Conservation (phyloP, 345 rosid genomes). For the Lepidium aucheri region DNA sequence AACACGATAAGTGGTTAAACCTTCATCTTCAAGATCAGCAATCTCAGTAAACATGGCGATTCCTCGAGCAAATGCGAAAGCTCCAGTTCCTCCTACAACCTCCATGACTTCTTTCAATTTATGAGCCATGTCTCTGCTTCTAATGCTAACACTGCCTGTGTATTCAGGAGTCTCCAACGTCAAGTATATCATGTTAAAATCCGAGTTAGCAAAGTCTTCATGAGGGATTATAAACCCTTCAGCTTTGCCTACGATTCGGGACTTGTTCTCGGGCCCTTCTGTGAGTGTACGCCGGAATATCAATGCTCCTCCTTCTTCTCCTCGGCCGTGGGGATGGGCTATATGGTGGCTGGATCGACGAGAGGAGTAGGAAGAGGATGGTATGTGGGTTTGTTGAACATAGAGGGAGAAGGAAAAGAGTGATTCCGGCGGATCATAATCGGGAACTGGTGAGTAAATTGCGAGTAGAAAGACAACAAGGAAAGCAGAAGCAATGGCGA, state of each 20-base stretch:
- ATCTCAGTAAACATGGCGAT: slow-evolving; percentile 45
- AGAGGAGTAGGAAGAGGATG: slow-evolving; percentile 13
- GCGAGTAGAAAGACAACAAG: slow-evolving; percentile 49
- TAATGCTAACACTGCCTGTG: slow-evolving; percentile 56
- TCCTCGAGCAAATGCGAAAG: slow-evolving; percentile 76
- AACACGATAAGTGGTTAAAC: slow-evolving; percentile 50
- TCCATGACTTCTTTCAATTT: slow-evolving; percentile 40
- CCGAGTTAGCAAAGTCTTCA: slow-evolving; percentile 53
- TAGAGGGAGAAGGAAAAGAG: slow-evolving; percentile 66
- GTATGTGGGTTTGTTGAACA: slow-evolving; percentile 46
- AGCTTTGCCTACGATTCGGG: slow-evolving; percentile 56
- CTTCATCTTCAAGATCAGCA: slow-evolving; percentile 1
- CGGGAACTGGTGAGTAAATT: slow-evolving; percentile 46
- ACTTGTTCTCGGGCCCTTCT: slow-evolving; percentile 66
- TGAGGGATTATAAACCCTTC: slow-evolving; percentile 70
- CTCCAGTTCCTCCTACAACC: slow-evolving; percentile 77
- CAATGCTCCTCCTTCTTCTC: slow-evolving; percentile 37
- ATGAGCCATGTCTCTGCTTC: slow-evolving; percentile 39
- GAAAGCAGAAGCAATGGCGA: slow-evolving; percentile 43
- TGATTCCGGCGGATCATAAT: slow-evolving; percentile 22
- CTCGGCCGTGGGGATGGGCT: background rate
- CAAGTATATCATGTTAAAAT: slow-evolving; percentile 60
- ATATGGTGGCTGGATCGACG: slow-evolving; percentile 13
- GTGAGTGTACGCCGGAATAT: slow-evolving; percentile 56
- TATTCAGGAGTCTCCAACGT: slow-evolving; percentile 48